Base-by-base conservation (phyloP, 148 eudicot species). In the Beta vulgaris region DNA sequence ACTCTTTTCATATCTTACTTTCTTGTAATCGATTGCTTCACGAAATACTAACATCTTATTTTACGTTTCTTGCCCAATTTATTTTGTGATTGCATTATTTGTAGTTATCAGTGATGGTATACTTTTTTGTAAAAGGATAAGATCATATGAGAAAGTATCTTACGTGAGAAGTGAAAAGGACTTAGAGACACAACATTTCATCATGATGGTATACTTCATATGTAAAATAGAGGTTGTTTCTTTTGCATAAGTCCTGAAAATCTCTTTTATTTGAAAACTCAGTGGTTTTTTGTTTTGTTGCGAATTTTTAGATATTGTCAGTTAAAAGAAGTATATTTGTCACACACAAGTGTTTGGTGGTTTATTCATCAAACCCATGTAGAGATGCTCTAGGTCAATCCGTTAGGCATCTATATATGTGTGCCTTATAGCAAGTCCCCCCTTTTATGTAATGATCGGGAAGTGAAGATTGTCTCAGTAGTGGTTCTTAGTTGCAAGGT, bases 1-100 rank as follows among this genome's bases (percentile, higher is more conserved):
- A 46, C 43, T 46, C 67, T 59, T 71, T 72, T 46, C 8, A 11
- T 59, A n/a, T 66, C 48, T 44, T 19, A 39, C 25, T n/a, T 54
- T 43, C 18, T 46, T 39, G 59, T 63, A 49, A 59, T 55, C 10
- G 21, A 0, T 68, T 32, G 7, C 13, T 0, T 42, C 11, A 46
- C 26, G 35, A 37, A 51, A 59, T 54, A 21, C 6, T 35, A 31
- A 25, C 2, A 54, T 37, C 48, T 63, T 9, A 18, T 39, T 36
- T 36, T 57, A 35, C 39, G 6, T 48, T 63, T 55, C 57, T 46
- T 63, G 9, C 25, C 37, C 37, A 72, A 43, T 36, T 40, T 21
- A 11, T 19, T 36, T 35, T 60, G 34, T 60, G n/a, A 28, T 16
- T 10, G 35, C 18, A 15, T 18, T 58, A 1, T 4, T 18, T 3